Evolutionary conservation across 2,329 filamentous ascomycete genomes (phyloP), one percentile per base, ranked within the genome.

Genomic region (Neopestalotiopsis clavispora): DNA sequence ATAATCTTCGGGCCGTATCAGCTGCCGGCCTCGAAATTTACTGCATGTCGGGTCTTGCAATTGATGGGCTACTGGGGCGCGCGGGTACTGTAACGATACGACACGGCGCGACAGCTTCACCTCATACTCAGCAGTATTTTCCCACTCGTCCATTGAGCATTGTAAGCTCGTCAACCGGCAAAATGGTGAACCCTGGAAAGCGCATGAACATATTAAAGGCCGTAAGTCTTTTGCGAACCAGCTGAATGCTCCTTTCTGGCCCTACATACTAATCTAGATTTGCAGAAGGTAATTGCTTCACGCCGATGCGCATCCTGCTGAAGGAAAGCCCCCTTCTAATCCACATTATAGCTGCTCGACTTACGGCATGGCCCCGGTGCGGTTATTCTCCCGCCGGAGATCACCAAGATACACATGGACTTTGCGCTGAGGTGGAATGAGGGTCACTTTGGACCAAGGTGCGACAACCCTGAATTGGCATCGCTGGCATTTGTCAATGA

Each of bases 301-400:
- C 57, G 28, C 12, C 28, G 58, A 38, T 40, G 34, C 34, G 20
- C 17, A 30, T 17, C 28, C 58, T n/a, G 59, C 45, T 7, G 4
- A 17, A 52, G 45, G 45, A 23, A 9, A 68, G 20, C 42, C 13
- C n/a, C 14, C 5, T 63, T 70, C 28, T 73, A 38, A 70, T 62
- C 23, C 5, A 40, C 40, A 28, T 23, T 17, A 4, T 40, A 79
- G 78, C 68, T 79, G 40, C 65, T 79, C 56, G 56, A 65, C 34
- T 69, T 98, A 80, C 90, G 92, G 78, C 86, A 92, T 78, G 96
- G 95, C 69, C 91, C 93, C 38, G 96, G 95, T 68, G 94, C 96
- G 58, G 91, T 93, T 23, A 84, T 94, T 73, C 86, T 99, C 30
- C 94, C 95, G 0, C 85, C 90, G 38, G 89, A 94, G 76, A 89